phyloP scores from a whole-genome alignment of 805 yeast genomes.

The Candida pini region DNA sequence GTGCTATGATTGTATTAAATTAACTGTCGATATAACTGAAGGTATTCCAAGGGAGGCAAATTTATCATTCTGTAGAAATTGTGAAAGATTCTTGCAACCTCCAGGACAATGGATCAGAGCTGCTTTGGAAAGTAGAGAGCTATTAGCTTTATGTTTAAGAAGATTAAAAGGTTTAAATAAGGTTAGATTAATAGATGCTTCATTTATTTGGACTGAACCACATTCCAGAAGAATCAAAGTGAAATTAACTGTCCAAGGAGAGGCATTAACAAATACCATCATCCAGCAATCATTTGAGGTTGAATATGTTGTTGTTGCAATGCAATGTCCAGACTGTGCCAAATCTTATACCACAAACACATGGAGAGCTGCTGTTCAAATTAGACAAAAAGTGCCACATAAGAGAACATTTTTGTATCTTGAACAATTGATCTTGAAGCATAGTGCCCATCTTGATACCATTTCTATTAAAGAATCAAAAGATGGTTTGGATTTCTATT shows the following conservation, averaged over 20 bases:
- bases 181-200: slow-evolving; percentile 86
- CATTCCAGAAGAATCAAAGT: slow-evolving; percentile 93
- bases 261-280: slow-evolving; percentile 86
- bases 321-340: slow-evolving; percentile 99
- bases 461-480: slow-evolving; percentile 86
- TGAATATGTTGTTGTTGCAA: slow-evolving; percentile 86
- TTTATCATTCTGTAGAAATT: slow-evolving; percentile 90
- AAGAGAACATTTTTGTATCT: slow-evolving; percentile 93
- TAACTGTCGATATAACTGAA: slow-evolving; percentile 89
- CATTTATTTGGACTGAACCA: slow-evolving; percentile 98
- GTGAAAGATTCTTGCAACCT: slow-evolving; percentile 94
- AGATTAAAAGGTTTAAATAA: slow-evolving; percentile 82
- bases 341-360: slow-evolving; percentile 94
- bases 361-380: slow-evolving; percentile 97
- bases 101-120: slow-evolving; percentile 92
- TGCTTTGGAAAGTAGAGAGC: slow-evolving; percentile 85
- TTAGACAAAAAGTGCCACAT: slow-evolving; percentile 95
- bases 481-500: slow-evolving; percentile 94
- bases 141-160: slow-evolving; percentile 84
- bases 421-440: slow-evolving; percentile 90
- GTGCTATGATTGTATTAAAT: slow-evolving; percentile 96
- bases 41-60: slow-evolving; percentile 94
- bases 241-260: slow-evolving; percentile 93
- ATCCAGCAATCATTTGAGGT: slow-evolving; percentile 94
- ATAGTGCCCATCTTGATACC: slow-evolving; percentile 90